Percentiles rank a stretch among this genome's conserved stretches.
Conservation (phyloP, 2,329 filamentous ascomycete species). For the Alternaria postmessia region DNA sequence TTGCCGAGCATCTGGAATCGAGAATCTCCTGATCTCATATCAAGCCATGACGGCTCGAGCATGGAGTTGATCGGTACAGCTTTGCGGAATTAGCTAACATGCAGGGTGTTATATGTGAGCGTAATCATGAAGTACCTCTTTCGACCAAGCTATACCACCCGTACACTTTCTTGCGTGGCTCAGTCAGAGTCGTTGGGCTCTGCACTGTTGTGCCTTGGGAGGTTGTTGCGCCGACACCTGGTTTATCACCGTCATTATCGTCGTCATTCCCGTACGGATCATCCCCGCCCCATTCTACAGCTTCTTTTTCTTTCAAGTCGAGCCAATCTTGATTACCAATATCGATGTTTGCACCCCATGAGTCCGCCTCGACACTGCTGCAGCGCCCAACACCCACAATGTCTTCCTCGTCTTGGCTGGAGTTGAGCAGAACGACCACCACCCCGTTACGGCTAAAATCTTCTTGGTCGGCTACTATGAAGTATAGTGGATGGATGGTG, state of each 20-base stretch:
- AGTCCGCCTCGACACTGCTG: slow-evolving; percentile 1
- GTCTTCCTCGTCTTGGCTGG: slow-evolving; percentile 6
- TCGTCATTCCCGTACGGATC: neutral
- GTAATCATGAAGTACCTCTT: neutral
- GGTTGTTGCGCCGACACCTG: neutral
- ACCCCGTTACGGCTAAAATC: neutral
- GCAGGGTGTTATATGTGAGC: neutral
- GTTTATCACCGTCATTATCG: neutral
- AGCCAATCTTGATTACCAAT: slow-evolving; percentile 10
- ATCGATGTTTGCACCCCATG: slow-evolving; percentile 7
- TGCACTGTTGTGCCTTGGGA: neutral
- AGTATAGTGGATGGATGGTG: slow-evolving; percentile 7
- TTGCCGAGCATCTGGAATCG: slow-evolving; percentile 7
- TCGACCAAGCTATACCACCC: slow-evolving; percentile 6
- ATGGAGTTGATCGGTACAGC: slow-evolving; percentile 5
- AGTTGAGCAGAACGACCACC: slow-evolving; percentile 6
- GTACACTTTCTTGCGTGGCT: neutral
- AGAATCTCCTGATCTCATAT: slow-evolving; percentile 3
- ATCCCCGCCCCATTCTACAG: neutral
- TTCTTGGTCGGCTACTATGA: slow-evolving; percentile 9
- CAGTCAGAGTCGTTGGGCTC: neutral
- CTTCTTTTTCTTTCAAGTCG: slow-evolving; percentile 4
- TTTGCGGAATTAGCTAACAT: neutral
- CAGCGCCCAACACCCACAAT: slow-evolving; percentile 5
- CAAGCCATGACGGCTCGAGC: neutral